These are phyloP conservation scores for Cruciata laevipes DNA, from an alignment of 257 asterid species.

Conservation along the genomic window DNA sequence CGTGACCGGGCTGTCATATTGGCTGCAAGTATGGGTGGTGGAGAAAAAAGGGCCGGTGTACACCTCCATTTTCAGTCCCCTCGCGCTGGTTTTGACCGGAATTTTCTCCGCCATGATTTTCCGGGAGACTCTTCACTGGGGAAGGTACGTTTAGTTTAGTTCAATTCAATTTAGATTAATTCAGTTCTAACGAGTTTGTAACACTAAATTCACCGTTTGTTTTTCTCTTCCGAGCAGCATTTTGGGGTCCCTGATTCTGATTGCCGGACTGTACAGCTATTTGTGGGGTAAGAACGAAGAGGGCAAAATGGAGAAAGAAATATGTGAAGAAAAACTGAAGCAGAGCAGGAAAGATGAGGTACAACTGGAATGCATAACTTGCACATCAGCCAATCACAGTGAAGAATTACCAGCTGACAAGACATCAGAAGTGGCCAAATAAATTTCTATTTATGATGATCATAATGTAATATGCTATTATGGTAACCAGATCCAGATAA, in stretches of 20 bases:
- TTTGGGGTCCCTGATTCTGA: slow-evolving; percentile 36
- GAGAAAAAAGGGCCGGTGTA: slow-evolving; percentile 27
- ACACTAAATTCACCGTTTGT: no score
- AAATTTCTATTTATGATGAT: no score
- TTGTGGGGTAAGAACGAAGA: slow-evolving; percentile 53
- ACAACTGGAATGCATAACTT: slow-evolving; percentile 21
- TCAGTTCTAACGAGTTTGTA: no score
- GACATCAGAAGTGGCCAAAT: not conserved
- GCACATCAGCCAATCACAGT: slow-evolving; percentile 10
- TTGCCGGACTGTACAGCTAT: slow-evolving; percentile 42
- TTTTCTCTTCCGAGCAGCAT: slow-evolving; percentile 19
- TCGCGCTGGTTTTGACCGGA: slow-evolving; percentile 23
- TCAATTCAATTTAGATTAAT: no score
- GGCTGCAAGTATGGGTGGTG: slow-evolving; percentile 29
- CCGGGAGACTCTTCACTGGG: slow-evolving; percentile 24
- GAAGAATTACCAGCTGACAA: not conserved
- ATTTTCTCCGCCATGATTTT: slow-evolving; percentile 21
- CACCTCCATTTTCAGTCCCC: slow-evolving; percentile 22
- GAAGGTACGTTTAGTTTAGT: slow-evolving; percentile 10
- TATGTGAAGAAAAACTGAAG: not conserved
- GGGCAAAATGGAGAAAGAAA: slow-evolving; percentile 7
- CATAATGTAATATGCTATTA: not conserved
- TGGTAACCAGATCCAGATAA: not conserved
- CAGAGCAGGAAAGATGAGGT: slow-evolving; percentile 15
- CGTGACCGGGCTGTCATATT: slow-evolving; percentile 19